Base-by-base conservation (phyloP, 1,139 yeast species). In the Debaryomyces sp. region DNA sequence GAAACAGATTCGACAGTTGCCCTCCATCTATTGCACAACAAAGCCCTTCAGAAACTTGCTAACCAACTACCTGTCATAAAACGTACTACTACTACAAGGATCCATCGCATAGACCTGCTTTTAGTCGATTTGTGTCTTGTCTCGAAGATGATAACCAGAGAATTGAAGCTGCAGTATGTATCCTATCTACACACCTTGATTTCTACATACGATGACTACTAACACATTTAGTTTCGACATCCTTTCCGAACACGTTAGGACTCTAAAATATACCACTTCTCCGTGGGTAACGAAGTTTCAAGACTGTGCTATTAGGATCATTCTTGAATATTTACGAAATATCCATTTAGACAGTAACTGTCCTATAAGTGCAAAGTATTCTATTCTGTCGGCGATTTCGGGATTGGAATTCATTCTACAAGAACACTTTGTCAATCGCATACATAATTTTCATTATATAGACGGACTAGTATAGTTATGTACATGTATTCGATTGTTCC, bases 321-420 rank as follows among this genome's bases (percentile, higher is more conserved):
- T 50, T n/a, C 40, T 51, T 6, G 52, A 51, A 18, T 44, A 30
- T 43, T 35, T 51, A 32, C 46, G 54, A 29, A 47, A 34, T 23
- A 35, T 46, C 8, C 41, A 32, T n/a, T 10, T 46, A 21, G 33
- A 29, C 10, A 18, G 15, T 15, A 35, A 38, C 18, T 46, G 46
- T 27, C 27, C 46, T 7, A 17, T 27, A n/a, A 34, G 36, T 12
- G 41, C 44, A n/a, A 43, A 39, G 18, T 26, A 33, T 24, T 37
- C 49, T 9, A 21, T 42, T 9, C 33, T 26, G 4, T 29, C 49
- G 13, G 38, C 43, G 29, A 43, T 46, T 15, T 23, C 29, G 9
- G 49, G 49, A 3, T 30, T 46, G 12, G 49, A 46, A 26, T 29
- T n/a, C 24, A 24, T 46, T 9, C 41, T 46, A 24, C 43, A 30